Conservation (phyloP, 2,329 filamentous ascomycete species). For the Sphaerulina musiva region DNA sequence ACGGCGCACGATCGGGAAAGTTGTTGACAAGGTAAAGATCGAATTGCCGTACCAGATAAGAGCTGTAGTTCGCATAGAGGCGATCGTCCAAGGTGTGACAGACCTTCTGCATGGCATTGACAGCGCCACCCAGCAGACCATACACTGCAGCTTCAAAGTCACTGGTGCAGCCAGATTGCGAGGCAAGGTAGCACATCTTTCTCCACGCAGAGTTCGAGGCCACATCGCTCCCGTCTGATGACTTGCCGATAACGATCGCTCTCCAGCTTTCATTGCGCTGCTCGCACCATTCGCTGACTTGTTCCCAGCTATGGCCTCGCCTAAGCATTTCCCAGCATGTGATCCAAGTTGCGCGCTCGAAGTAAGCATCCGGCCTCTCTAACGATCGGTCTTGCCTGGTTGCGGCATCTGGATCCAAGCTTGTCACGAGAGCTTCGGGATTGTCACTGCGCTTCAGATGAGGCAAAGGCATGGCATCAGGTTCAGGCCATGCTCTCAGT, state of each 20-base stretch:
- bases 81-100: slow-evolving; percentile 79
- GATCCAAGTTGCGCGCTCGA: slow-evolving; percentile 85
- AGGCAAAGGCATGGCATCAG: slow-evolving; percentile 49
- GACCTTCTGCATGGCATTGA: slow-evolving; percentile 67
- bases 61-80: slow-evolving; percentile 81
- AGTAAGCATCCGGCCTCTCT: slow-evolving; percentile 76
- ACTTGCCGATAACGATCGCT: slow-evolving; percentile 68
- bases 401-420: slow-evolving; percentile 87
- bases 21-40: slow-evolving; percentile 59
- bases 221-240: slow-evolving; percentile 35
- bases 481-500: slow-evolving; percentile 49
- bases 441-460: slow-evolving; percentile 41
- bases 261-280: slow-evolving; percentile 86
- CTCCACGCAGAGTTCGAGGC: slow-evolving; percentile 54
- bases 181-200: slow-evolving; percentile 68
- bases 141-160: slow-evolving; percentile 86
- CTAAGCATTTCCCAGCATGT: slow-evolving; percentile 91
- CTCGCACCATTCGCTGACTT: slow-evolving; percentile 78
- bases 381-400: slow-evolving; percentile 69
- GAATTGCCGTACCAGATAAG: slow-evolving; percentile 73
- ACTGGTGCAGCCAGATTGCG: slow-evolving; percentile 59
- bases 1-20: slow-evolving; percentile 49
- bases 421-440: slow-evolving; percentile 66
- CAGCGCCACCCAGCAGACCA: slow-evolving; percentile 79
- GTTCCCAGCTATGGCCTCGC: slow-evolving; percentile 65